These are phyloP conservation scores for Acanthamoeba culbertsoni DNA, from an alignment of 208 protist genomes.

Conservation along the genomic window DNA sequence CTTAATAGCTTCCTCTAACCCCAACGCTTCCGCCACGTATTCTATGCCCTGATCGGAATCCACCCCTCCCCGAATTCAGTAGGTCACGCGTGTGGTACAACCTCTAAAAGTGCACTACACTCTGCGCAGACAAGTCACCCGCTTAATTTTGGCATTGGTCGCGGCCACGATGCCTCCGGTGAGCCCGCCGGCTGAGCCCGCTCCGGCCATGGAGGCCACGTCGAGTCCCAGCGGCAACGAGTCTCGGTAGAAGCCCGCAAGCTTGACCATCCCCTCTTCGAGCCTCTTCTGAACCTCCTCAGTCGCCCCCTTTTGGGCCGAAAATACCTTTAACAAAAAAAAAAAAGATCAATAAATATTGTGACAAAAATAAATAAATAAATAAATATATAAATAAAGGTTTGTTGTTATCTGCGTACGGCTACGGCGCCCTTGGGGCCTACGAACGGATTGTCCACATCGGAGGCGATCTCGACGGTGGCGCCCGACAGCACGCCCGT, in stretches of 20 bases:
- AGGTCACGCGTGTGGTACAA: neutral
- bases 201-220: neutral
- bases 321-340: neutral
- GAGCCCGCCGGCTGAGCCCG: constrained; percentile 50
- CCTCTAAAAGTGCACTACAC: neutral
- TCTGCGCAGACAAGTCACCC: no score
- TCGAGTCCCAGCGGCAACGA: neutral
- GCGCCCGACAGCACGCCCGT: neutral
- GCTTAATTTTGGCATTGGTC: constrained; percentile 32
- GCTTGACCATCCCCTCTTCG: constrained; percentile 19
- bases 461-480: constrained; percentile 43
- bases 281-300: constrained; percentile 11
- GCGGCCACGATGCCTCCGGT: constrained; percentile 6
- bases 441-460: constrained; percentile 57
- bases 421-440: constrained; percentile 55
- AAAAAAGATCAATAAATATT: no score
- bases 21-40: constrained; percentile 32
- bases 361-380: no score
- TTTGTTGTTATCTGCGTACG: no score
- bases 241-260: neutral
- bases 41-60: neutral
- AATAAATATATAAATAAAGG: no score
- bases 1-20: constrained; percentile 31
- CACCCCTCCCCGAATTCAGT: neutral
- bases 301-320: constrained; percentile 60